Percentiles rank a stretch among this genome's conserved stretches.
phyloP scores from a whole-genome alignment of 495 filamentous ascomycete species.

The Delitschia confertaspora region DNA sequence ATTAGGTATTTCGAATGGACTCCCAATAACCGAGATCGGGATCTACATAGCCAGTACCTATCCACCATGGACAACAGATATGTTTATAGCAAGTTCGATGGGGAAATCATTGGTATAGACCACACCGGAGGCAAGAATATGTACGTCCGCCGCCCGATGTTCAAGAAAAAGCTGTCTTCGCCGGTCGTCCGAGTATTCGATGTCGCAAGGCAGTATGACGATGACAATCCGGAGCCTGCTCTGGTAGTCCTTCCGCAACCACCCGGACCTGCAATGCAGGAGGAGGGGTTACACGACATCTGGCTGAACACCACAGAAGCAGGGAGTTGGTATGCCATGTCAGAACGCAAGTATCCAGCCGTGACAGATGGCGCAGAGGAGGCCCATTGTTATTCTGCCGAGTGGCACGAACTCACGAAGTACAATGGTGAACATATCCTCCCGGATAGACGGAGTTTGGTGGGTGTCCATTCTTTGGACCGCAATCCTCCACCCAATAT shows the following conservation, averaged over 20 bases:
- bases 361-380: conserved; percentile 59
- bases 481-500: too few species aligned
- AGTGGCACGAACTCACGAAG: conserved; percentile 11
- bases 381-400: conserved; percentile 54
- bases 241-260: conserved; percentile 85
- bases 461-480: conserved; percentile 22
- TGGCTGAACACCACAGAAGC: conserved; percentile 80
- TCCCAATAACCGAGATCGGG: conserved; percentile 81
- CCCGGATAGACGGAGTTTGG: conserved; percentile 10
- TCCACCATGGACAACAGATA: conserved; percentile 78
- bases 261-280: conserved; percentile 51
- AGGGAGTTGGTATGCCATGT: conserved; percentile 91
- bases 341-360: conserved; percentile 73
- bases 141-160: conserved; percentile 31
- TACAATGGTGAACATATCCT: conserved; percentile 21
- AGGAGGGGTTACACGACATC: conserved; percentile 55
- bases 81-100: conserved; percentile 79
- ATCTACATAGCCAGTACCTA: conserved; percentile 74
- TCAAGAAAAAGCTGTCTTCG: conserved; percentile 61
- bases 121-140: conserved; percentile 46
- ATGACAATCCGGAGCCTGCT: conserved; percentile 47
- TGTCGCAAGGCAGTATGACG: conserved; percentile 60
- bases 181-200: conserved; percentile 91
- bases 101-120: conserved; percentile 74
- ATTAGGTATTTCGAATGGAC: conserved; percentile 93